A percentile compares a stretch with the other conserved stretches of the same genome.
These are phyloP conservation scores for Colletotrichum lini DNA, from an alignment of 2,329 filamentous ascomycete species.

Conservation along the genomic window DNA sequence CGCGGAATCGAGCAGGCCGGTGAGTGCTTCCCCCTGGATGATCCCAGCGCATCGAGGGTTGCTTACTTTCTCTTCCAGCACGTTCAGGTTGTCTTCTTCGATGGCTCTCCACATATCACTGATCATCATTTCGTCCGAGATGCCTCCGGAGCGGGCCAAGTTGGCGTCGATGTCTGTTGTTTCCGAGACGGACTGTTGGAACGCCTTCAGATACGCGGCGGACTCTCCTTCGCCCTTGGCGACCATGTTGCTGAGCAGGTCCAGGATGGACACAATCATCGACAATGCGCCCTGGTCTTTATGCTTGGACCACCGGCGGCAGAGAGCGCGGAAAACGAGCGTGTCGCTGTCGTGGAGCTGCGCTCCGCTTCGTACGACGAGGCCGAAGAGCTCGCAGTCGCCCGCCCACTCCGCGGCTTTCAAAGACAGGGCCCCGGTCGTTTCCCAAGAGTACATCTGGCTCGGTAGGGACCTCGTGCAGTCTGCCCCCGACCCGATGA, in stretches of 20 bases:
- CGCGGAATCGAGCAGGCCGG: conserved; percentile 5
- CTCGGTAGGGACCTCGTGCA: conserved; percentile 5
- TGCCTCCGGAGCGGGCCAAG: background rate
- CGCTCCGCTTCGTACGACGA: background rate
- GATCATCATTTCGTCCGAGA: conserved; percentile 23
- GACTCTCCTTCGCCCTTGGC: background rate
- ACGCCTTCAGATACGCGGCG: conserved; percentile 24
- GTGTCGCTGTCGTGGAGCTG: conserved; percentile 12
- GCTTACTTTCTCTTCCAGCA: background rate
- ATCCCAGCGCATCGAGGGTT: background rate
- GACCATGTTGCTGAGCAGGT: background rate
- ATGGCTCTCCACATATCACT: conserved; percentile 17
- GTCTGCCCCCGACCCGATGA: conserved; percentile 12
- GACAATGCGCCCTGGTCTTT: background rate
- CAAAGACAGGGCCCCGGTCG: conserved; percentile 8
- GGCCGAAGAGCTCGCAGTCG: conserved; percentile 5
- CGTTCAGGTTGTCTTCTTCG: background rate
- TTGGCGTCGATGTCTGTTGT: background rate
- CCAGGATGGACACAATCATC: background rate
- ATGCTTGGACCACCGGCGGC: conserved; percentile 9
- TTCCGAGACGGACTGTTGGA: conserved; percentile 1
- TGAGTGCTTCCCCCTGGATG: background rate
- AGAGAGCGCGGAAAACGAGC: background rate
- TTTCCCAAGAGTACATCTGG: conserved; percentile 3
- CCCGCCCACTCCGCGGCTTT: conserved; percentile 17